Conservation (phyloP, 495 filamentous ascomycete species). For the Cudoniella acicularis region DNA sequence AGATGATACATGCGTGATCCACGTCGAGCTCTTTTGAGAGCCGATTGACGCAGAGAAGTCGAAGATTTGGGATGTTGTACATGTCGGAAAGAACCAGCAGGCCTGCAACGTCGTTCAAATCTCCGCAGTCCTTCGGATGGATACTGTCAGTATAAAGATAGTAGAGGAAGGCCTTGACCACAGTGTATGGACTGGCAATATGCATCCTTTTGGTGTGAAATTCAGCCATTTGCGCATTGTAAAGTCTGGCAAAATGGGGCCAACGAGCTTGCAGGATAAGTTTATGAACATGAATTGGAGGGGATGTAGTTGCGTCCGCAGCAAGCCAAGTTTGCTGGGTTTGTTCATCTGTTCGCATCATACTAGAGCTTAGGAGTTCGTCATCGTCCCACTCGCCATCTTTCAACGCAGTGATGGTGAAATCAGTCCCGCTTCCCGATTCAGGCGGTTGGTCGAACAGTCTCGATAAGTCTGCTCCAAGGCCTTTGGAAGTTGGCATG, state of each 20-base stretch:
- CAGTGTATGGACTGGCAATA: constrained; percentile 91
- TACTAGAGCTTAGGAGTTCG: constrained; percentile 49
- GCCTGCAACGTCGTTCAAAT: constrained; percentile 84
- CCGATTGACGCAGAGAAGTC: constrained; percentile 82
- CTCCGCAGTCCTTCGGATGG: constrained; percentile 55
- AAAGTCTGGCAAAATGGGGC: constrained; percentile 92
- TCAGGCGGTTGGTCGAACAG: constrained; percentile 84
- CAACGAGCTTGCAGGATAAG: constrained; percentile 91
- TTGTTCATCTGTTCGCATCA: constrained; percentile 36
- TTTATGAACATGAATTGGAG: constrained; percentile 89
- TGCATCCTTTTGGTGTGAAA: constrained; percentile 97
- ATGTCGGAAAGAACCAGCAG: constrained; percentile 96
- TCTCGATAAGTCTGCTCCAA: constrained; percentile 75
- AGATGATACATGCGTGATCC: constrained; percentile 90
- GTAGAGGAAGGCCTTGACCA: constrained; percentile 91
- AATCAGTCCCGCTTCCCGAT: constrained; percentile 76
- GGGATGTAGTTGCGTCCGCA: constrained; percentile 61
- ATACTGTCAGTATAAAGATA: constrained; percentile 97
- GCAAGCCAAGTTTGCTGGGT: constrained; percentile 58
- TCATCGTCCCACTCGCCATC: constrained; percentile 66
- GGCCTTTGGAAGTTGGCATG: constrained; percentile 52
- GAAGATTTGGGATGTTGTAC: constrained; percentile 91
- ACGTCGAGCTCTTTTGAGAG: constrained; percentile 87
- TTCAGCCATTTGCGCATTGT: constrained; percentile 90
- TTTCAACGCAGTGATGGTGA: constrained; percentile 73